phyloP scores from a whole-genome alignment of 2,329 filamentous ascomycete genomes.

The Venturia aucupariae region DNA sequence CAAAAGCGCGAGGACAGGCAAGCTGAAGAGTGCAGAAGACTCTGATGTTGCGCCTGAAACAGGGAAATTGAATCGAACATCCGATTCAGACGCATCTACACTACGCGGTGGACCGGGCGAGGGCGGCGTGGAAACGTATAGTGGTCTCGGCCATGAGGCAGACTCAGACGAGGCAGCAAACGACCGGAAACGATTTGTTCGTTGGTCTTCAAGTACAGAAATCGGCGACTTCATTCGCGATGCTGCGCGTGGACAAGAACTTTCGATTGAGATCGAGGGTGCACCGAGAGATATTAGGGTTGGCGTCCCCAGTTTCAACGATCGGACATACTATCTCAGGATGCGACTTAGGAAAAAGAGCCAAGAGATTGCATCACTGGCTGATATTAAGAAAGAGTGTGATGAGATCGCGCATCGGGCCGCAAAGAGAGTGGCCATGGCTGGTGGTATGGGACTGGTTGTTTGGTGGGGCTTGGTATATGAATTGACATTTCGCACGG shows the following conservation, averaged over 20 bases:
- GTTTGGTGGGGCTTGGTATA: conserved; percentile 81
- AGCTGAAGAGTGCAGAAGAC: conserved; percentile 29
- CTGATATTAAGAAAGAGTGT: conserved; percentile 71
- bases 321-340: conserved; percentile 83
- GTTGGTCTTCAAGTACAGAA: conserved; percentile 82
- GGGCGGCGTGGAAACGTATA: conserved; percentile 60
- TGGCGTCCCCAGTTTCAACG: conserved; percentile 76
- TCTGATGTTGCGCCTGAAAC: conserved; percentile 39
- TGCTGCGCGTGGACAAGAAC: conserved; percentile 74
- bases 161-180: conserved; percentile 24
- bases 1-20: conserved; percentile 21
- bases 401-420: conserved; percentile 67
- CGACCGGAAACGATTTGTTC: conserved; percentile 56
- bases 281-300: conserved; percentile 59
- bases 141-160: conserved; percentile 57
- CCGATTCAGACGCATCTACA: conserved; percentile 3
- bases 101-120: conserved; percentile 42
- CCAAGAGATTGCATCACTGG: conserved; percentile 56
- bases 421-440: conserved; percentile 70
- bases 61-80: conserved; percentile 29
- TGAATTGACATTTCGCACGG: conserved; percentile 55
- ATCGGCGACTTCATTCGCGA: conserved; percentile 92
- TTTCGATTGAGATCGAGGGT: conserved; percentile 74
- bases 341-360: conserved; percentile 65
- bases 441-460: conserved; percentile 63